Evolutionary conservation across 1,284 basidiomycete genomes (phyloP).

Genomic region (Mycosarcoma maydis): DNA sequence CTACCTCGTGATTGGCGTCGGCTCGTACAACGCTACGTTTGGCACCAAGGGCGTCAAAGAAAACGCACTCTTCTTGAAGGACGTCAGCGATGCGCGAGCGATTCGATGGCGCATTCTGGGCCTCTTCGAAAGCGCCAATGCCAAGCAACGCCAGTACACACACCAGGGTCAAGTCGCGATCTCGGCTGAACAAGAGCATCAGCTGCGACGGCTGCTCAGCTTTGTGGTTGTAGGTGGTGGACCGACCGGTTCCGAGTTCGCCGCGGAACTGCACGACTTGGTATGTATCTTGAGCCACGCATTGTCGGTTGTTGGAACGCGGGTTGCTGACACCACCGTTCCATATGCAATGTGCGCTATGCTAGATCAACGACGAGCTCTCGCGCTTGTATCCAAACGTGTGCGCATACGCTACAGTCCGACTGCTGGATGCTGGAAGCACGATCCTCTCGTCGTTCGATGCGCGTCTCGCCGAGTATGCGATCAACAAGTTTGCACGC

Average conservation of each 20-base stretch:
- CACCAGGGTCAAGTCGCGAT: no score
- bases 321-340: no score
- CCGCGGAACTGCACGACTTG: conserved; percentile 84
- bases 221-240: conserved; percentile 55
- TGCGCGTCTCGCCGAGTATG: conserved; percentile 52
- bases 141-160: neutral
- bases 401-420: conserved; percentile 23
- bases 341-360: neutral
- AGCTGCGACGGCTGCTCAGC: conserved; percentile 20
- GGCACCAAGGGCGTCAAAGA: conserved; percentile 69
- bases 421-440: conserved; percentile 52
- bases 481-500: conserved; percentile 53
- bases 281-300: neutral
- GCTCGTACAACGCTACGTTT: conserved; percentile 80
- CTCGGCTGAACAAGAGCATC: conserved; percentile 72
- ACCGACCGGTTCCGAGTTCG: conserved; percentile 49
- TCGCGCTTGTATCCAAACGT: conserved; percentile 68
- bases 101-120: conserved; percentile 80
- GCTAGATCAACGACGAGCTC: conserved; percentile 72
- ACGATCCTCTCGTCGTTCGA: conserved; percentile 64
- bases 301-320: no score
- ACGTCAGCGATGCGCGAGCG: conserved; percentile 80
- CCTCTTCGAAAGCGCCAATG: conserved; percentile 80
- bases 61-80: conserved; percentile 73
- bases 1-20: conserved; percentile 83